Evolutionary conservation across 371 early-diverging fungal species (phyloP), one percentile per base, ranked within the genome.

Genomic region (Apophysomyces elegans): DNA sequence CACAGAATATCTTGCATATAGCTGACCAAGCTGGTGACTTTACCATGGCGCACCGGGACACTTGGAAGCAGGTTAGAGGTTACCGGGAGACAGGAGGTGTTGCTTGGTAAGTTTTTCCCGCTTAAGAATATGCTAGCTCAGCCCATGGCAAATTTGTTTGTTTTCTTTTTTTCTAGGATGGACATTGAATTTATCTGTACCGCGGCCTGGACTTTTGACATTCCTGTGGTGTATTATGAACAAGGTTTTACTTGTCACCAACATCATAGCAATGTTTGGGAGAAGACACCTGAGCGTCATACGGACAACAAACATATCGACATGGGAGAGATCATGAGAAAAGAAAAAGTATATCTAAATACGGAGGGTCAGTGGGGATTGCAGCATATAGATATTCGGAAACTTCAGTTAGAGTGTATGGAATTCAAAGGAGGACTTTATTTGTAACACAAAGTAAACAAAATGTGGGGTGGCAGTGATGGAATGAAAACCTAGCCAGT

Each of bases 1-100:
- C 71, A 9, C 70, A 76, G 1, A 74, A 76, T 16, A 68, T 72
- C 14, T 62, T 76, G 56, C 47, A 56, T 13, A 59, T 74, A 26
- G 73, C 64, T 1, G 81, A 81, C 37, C 81, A 81, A 61, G 78
- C 81, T 12, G 78, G 81, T 16, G 81, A 81, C 58, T 81, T 75
- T 44, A 81, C 81, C 7, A 62, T 81, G 68, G 81, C 81, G 8
- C 81, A 81, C 47, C 66, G 78, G 43, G 78, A 78, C 63, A 81
- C 81, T 12, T 81, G 81, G 81, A 76, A 73, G 16, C 43, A 59
- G 0, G 65, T 63, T 13, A 61, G 68, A 44, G 81, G 78, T 12
- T 81, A 81, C 45, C 67, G 81, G 47, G 81, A 81, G 62, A 59
- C 74, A 2, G 81, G 78, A 13, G 81, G 78, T 41, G 72, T 77